phyloP scores from a whole-genome alignment of 2,329 filamentous ascomycete genomes.

The Epichloe brachyelytri region DNA sequence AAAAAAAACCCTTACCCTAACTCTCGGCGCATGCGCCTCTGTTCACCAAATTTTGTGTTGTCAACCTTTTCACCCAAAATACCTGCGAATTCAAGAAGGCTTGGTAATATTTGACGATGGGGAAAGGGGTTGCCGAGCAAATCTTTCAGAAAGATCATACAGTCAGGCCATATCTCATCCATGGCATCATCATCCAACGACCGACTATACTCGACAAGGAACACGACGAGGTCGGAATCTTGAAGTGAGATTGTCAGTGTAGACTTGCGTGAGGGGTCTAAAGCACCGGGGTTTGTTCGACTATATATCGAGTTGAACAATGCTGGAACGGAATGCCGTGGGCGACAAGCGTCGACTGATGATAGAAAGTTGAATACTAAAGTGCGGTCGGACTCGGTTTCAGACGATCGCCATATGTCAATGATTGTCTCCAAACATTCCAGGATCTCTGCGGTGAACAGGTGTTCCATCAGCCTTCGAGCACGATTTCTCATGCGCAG shows the following conservation, averaged over 20 bases:
- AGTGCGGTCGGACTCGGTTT: constrained; percentile 33
- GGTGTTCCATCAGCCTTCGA: constrained; percentile 75
- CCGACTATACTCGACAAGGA: constrained; percentile 78
- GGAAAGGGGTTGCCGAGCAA: constrained; percentile 88
- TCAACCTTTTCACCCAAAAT: constrained; percentile 91
- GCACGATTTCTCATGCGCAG: constrained; percentile 83
- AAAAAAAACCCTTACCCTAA: constrained; percentile 48
- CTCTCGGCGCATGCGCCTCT: constrained; percentile 81
- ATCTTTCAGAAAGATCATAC: constrained; percentile 79
- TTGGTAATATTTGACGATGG: constrained; percentile 78
- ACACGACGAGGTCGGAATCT: constrained; percentile 74
- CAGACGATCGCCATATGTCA: constrained; percentile 59
- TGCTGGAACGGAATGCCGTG: constrained; percentile 82
- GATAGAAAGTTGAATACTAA: constrained; percentile 79
- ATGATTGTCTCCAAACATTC: constrained; percentile 90
- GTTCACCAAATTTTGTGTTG: constrained; percentile 94
- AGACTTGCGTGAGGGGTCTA: constrained; percentile 72
- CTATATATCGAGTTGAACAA: constrained; percentile 96
- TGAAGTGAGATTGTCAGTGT: constrained; percentile 75
- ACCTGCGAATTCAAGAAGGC: constrained; percentile 75
- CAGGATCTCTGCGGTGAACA: constrained; percentile 82
- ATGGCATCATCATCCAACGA: constrained; percentile 93
- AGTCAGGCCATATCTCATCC: constrained; percentile 97
- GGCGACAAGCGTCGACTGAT: constrained; percentile 79
- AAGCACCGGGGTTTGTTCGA: constrained; percentile 68